These are phyloP conservation scores for Arachnopeziza araneosa DNA, from an alignment of 2,329 filamentous ascomycete genomes.

Conservation along the genomic window DNA sequence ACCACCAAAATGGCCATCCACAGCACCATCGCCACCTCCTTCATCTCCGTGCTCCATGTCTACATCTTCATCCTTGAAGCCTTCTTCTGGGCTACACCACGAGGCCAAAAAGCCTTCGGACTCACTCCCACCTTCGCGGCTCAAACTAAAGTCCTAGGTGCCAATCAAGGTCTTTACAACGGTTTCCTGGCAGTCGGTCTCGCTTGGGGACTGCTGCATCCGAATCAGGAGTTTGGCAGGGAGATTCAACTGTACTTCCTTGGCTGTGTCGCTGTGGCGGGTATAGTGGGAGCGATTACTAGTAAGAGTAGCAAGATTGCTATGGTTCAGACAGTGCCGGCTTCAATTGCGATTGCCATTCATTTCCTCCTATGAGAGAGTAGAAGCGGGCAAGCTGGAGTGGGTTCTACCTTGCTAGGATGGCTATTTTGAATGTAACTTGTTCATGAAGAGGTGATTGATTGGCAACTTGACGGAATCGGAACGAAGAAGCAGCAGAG, in stretches of 20 bases:
- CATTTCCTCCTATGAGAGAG: slow-evolving; percentile 17
- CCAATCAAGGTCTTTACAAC: slow-evolving; percentile 49
- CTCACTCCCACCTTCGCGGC: slow-evolving; percentile 41
- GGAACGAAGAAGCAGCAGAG: no score
- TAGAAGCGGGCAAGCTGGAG: background rate
- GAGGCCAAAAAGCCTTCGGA: slow-evolving; percentile 40
- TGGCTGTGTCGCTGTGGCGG: slow-evolving; percentile 40
- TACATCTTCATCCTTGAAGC: slow-evolving; percentile 47
- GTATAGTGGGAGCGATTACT: slow-evolving; percentile 40
- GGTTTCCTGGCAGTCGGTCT: slow-evolving; percentile 47
- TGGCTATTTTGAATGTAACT: no score
- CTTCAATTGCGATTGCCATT: slow-evolving; percentile 26
- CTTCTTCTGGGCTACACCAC: slow-evolving; percentile 44
- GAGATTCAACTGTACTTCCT: slow-evolving; percentile 46
- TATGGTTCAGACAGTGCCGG: slow-evolving; percentile 39
- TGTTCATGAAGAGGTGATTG: no score
- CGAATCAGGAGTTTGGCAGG: slow-evolving; percentile 35
- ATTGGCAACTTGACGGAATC: no score
- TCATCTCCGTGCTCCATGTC: slow-evolving; percentile 39
- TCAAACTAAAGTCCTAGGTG: slow-evolving; percentile 40
- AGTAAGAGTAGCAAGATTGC: slow-evolving; percentile 36
- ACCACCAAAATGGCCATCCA: slow-evolving; percentile 28
- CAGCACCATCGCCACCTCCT: slow-evolving; percentile 32
- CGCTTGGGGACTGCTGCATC: slow-evolving; percentile 42
- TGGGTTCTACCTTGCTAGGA: no score